These are phyloP conservation scores for Fraxinus americana DNA, from an alignment of 257 asterid genomes.

Conservation along the genomic window DNA sequence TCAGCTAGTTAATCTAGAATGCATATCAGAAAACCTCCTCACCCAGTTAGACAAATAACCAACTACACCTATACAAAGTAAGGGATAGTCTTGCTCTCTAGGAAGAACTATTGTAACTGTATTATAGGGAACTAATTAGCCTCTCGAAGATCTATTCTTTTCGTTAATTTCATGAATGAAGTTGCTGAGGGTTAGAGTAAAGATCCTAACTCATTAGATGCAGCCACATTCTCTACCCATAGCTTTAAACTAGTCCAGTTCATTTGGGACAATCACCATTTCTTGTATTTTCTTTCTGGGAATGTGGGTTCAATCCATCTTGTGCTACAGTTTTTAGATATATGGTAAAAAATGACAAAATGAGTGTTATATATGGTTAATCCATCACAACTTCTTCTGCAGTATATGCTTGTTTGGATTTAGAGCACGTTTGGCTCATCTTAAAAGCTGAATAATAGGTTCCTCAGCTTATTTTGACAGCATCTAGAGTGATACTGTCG, in stretches of 20 bases:
- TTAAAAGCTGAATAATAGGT: background rate
- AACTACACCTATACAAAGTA: background rate
- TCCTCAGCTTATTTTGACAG: background rate
- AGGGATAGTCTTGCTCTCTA: background rate
- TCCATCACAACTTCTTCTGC: too few relatives aligned
- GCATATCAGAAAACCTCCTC: background rate
- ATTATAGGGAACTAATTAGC: background rate
- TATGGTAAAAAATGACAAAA: background rate
- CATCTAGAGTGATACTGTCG: too few relatives aligned
- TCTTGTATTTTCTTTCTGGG: conserved; percentile 17
- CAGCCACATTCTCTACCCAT: conserved; percentile 12
- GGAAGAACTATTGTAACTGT: background rate
- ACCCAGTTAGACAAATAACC: background rate
- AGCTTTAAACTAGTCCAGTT: conserved; percentile 3
- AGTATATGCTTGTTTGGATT: background rate
- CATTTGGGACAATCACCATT: background rate
- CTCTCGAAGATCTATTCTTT: background rate
- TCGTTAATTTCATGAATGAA: background rate
- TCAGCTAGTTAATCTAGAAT: background rate
- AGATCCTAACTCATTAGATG: conserved; percentile 24
- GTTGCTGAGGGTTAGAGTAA: conserved; percentile 13
- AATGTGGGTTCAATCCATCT: background rate
- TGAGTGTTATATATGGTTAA: too few relatives aligned
- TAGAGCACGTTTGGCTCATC: background rate
- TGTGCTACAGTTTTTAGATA: background rate